phyloP scores from a whole-genome alignment of 805 yeast genomes.

The Clavispora fructus region DNA sequence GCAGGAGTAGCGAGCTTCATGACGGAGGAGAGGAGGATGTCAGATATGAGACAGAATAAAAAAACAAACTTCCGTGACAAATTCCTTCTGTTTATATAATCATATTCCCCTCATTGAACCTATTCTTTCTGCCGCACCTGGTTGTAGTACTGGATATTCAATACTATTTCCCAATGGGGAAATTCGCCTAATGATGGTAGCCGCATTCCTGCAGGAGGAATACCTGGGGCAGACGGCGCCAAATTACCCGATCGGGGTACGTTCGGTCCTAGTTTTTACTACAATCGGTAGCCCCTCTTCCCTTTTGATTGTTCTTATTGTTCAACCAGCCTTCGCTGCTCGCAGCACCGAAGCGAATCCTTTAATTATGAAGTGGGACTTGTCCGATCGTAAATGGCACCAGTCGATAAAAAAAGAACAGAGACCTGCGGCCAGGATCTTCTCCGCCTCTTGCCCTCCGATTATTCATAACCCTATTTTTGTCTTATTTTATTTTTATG shows the following conservation, averaged over 20 bases:
- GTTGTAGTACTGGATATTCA: background rate
- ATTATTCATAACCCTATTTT: background rate
- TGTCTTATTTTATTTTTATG: too few species aligned
- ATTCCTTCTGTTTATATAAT: background rate
- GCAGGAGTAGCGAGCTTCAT: conserved; percentile 41
- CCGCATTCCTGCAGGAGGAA: background rate
- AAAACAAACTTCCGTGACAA: too few species aligned
- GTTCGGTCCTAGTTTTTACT: background rate
- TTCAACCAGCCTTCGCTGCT: background rate
- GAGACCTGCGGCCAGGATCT: background rate
- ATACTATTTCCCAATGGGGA: conserved; percentile 3
- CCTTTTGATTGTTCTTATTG: background rate
- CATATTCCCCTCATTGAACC: background rate
- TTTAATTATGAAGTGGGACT: too few species aligned
- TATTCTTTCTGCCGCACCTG: background rate
- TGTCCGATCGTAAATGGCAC: too few species aligned
- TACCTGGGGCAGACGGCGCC: background rate
- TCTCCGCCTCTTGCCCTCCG: background rate
- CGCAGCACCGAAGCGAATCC: background rate
- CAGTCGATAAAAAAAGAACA: too few species aligned
- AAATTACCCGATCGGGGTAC: conserved; percentile 1
- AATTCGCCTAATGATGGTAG: background rate
- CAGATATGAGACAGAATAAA: background rate
- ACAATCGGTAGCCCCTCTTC: background rate
- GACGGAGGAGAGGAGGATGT: conserved; percentile 1